Conservation (phyloP, 495 filamentous ascomycete genomes). For the Talaromyces adpressus region DNA sequence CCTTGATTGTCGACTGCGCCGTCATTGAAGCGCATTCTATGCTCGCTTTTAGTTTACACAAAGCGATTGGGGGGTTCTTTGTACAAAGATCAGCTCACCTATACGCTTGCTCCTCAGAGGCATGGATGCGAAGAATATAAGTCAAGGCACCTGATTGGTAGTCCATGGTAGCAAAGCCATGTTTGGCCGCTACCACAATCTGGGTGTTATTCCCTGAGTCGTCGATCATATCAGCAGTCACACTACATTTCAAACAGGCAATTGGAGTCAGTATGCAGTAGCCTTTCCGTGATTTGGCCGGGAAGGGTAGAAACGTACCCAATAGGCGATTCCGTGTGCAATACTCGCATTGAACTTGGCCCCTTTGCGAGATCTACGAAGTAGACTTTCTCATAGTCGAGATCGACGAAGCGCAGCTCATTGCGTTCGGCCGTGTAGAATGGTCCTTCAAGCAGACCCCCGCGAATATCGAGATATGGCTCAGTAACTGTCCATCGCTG, state of each 20-base stretch:
- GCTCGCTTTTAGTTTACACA: background rate
- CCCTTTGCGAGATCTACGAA: slow-evolving; percentile 60
- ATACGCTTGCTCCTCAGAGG: slow-evolving; percentile 31
- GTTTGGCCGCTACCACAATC: slow-evolving; percentile 73
- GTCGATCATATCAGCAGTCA: slow-evolving; percentile 73
- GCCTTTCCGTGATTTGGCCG: background rate
- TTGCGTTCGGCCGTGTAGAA: slow-evolving; percentile 64
- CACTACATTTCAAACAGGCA: slow-evolving; percentile 27
- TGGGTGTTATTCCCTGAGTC: slow-evolving; percentile 53
- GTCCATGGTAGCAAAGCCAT: slow-evolving; percentile 71
- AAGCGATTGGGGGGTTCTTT: background rate
- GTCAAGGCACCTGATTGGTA: slow-evolving; percentile 53
- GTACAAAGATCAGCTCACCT: slow-evolving; percentile 23
- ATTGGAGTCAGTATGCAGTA: background rate
- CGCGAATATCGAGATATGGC: slow-evolving; percentile 70
- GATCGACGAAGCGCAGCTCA: slow-evolving; percentile 83
- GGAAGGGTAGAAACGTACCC: slow-evolving; percentile 30
- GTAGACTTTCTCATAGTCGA: slow-evolving; percentile 72
- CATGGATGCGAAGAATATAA: slow-evolving; percentile 56
- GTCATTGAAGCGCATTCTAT: slow-evolving; percentile 66
- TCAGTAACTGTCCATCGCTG: slow-evolving; percentile 38
- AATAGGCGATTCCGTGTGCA: slow-evolving; percentile 61
- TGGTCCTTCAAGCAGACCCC: slow-evolving; percentile 75
- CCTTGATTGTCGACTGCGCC: slow-evolving; percentile 76
- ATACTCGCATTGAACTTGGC: slow-evolving; percentile 53